Percentiles rank a stretch among this genome's conserved stretches.
These are phyloP conservation scores for Chaetomium globosum DNA, from an alignment of 2,329 filamentous ascomycete species.

Conservation along the genomic window DNA sequence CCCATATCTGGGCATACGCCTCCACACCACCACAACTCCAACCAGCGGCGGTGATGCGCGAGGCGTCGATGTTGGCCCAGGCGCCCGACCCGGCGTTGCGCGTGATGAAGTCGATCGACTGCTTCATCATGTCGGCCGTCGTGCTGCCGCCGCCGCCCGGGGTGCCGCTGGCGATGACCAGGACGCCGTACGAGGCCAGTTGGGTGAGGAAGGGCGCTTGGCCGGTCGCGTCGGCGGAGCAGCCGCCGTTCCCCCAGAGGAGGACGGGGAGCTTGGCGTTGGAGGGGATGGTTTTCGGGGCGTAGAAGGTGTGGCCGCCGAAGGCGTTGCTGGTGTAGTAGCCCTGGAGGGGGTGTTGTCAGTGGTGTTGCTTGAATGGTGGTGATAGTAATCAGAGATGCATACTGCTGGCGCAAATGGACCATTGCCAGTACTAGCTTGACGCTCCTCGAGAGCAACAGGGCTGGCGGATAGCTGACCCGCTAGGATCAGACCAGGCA, in stretches of 20 bases:
- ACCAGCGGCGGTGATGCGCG: conserved; percentile 38
- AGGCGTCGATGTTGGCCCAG: conserved; percentile 35
- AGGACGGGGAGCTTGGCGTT: conserved; percentile 37
- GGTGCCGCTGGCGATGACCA: conserved; percentile 37
- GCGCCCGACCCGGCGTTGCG: conserved; percentile 31
- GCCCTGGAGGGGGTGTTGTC: neutral
- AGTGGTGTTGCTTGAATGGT: neutral
- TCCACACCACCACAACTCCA: conserved; percentile 41
- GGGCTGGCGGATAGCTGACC: conserved; percentile 19
- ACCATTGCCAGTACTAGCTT: conserved; percentile 6
- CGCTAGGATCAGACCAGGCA: conserved; percentile 1
- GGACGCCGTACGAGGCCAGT: conserved; percentile 37
- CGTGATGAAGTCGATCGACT: conserved; percentile 34
- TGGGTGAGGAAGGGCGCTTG: conserved; percentile 33
- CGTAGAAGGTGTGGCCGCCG: conserved; percentile 36
- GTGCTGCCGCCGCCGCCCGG: conserved; percentile 31
- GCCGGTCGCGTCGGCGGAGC: conserved; percentile 33
- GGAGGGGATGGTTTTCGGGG: conserved; percentile 28
- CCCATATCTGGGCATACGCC: conserved; percentile 37
- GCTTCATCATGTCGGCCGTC: conserved; percentile 37
- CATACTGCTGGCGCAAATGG: conserved; percentile 17
- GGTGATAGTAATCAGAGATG: neutral
- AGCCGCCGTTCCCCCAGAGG: conserved; percentile 41
- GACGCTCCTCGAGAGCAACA: conserved; percentile 9
- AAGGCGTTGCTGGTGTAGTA: conserved; percentile 9